Evolutionary conservation across 2,329 filamentous ascomycete genomes (phyloP), one percentile per base, ranked within the genome.

Genomic region (Venturia nashicola): DNA sequence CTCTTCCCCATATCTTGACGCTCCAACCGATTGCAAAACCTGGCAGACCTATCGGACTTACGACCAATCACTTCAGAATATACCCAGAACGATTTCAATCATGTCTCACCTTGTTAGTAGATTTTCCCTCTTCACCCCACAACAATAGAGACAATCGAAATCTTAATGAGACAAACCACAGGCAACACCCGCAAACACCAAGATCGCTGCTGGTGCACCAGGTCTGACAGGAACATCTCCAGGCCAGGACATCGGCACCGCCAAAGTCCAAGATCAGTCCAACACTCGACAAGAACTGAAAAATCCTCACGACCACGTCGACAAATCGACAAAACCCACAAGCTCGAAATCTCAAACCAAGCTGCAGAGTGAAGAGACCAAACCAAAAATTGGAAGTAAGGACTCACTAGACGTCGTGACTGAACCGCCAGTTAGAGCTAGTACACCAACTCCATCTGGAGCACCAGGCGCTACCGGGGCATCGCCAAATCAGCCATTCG

Each of bases 31-130:
- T 32, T n/a, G 36, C 6, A 7, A 39, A 39, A 11, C 36, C 36
- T 11, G 36, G 36, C 36, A 39, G 36, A 39, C 1, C 6, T 27
- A 57, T 36, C 46, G 14, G 9, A 57, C 32, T 12, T 34, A 57
- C 2, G 2, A 18, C 18, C 18, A 36, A 12, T 57, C 16, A 9
- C 18, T 18, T 9, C n/a, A 36, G 48, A 14, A 14, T 8, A 5
- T 36, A n/a, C 32, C 3, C 14, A n/a, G 9, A 9, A n/a, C 14
- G 2, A 48, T 36, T 16, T 2, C 8, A 27, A 36, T 36, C 32
- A 57, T 57, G 51, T 57, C 51, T n/a, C 51, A 57, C 32, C 51
- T 57, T 57, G 51, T 57, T 11, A 57, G 51, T 57, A 57, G 1
- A 34, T 36, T 3, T 57, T 18, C 4, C 9, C 27, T 57, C 18